Base-by-base conservation (phyloP, 2,329 filamentous ascomycete species). In the Daldinia sp. region DNA sequence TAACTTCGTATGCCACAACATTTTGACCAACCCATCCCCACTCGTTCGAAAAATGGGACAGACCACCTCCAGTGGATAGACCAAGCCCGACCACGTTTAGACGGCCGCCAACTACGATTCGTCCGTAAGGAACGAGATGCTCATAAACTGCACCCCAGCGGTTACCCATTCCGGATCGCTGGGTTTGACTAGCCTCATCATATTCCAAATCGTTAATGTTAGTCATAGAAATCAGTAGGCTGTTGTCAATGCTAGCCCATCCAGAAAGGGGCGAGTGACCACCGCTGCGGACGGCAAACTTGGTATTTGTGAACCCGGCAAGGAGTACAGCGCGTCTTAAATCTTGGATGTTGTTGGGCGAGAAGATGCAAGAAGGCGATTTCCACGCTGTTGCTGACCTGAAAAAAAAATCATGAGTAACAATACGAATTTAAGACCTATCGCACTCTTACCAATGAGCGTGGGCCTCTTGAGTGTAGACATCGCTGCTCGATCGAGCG, bases 11-110 rank as follows among this genome's bases (percentile, higher is more conserved):
- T 20, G 33, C n/a, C 10, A 54, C 33, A 9, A 54, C 51, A 4
- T 54, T 54, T 15, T 54, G 51, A n/a, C 51, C 18, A 54, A 54
- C 51, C 51, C 51, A 54, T 54, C 51, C 51, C 30, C 35, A 39
- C 33, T 35, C 30, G 51, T 54, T 54, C 33, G 51, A 54, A 10
- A 54, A 54, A 20, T 54, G 51, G 7, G 51, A 54, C 4, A 54
- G 51, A 37, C 51, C 51, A 10, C 51, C 51, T 37, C 51, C 51
- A 2, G 51, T 54, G 5, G 51, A 5, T 15, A 54, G 20, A 18
- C 51, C 51, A 20, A 54, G 51, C 12, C 51, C 51, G n/a, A 54
- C 51, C 1, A 39, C 33, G 33, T 39, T 39, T 10, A 54, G 51
- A 26, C 51, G 51, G 13, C 51, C 51, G 15, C 51, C 51, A 30